Evolutionary conservation across 306 rosid genomes (phyloP).

Genomic region (Mimosa pudica): DNA sequence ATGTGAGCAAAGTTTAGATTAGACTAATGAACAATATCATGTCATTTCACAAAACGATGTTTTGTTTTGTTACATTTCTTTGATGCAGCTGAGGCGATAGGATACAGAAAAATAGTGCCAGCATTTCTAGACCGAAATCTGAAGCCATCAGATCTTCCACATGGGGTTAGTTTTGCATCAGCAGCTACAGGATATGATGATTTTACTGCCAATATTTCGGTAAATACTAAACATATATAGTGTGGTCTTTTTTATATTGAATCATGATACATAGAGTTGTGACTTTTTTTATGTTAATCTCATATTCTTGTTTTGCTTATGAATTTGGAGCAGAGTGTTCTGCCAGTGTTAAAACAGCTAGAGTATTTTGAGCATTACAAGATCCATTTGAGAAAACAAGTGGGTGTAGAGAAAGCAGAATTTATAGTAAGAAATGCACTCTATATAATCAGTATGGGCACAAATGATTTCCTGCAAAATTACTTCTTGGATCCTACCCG

Average conservation of each 20-base stretch:
- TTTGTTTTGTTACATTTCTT: neutral
- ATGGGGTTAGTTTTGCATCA: slow-evolving; percentile 86
- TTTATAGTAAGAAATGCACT: slow-evolving; percentile 51
- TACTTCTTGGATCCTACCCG: slow-evolving; percentile 68
- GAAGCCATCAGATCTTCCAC: slow-evolving; percentile 50
- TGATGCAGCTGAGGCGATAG: slow-evolving; percentile 68
- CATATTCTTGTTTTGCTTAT: neutral
- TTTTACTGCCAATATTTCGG: slow-evolving; percentile 70
- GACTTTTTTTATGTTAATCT: neutral
- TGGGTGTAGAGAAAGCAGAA: slow-evolving; percentile 53
- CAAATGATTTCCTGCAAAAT: slow-evolving; percentile 77
- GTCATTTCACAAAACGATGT: neutral
- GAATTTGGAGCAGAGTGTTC: slow-evolving; percentile 61
- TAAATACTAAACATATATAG: too few species aligned
- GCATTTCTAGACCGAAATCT: slow-evolving; percentile 69
- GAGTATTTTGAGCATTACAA: slow-evolving; percentile 69
- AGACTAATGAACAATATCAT: neutral
- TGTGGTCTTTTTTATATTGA: neutral
- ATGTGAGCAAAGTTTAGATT: neutral
- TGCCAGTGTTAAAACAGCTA: slow-evolving; percentile 56
- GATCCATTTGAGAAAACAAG: slow-evolving; percentile 44
- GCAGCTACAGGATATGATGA: slow-evolving; percentile 83
- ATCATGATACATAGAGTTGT: neutral
- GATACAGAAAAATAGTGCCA: slow-evolving; percentile 53
- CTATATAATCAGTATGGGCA: slow-evolving; percentile 63